Conservation (phyloP, 75 land plant genomes). For the Chamaecyparis obtusa region DNA sequence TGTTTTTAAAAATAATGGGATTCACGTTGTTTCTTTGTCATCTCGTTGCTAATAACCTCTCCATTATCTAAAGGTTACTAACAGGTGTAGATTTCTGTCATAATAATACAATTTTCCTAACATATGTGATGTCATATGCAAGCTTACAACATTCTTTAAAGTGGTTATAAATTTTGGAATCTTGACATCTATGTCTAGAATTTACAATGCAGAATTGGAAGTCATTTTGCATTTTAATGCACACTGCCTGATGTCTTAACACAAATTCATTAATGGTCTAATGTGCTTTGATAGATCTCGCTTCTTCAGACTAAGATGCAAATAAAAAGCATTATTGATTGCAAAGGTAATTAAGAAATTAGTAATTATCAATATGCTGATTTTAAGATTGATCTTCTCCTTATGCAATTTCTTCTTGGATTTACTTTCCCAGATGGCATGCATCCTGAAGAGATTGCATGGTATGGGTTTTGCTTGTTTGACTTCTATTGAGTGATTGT, state of each 20-base stretch:
- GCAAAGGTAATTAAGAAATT: not conserved
- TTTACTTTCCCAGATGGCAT: not conserved
- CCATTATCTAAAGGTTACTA: not conserved
- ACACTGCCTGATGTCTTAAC: not conserved
- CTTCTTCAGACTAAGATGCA: not conserved
- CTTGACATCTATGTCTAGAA: not conserved
- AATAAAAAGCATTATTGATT: not conserved
- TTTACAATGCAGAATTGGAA: not conserved
- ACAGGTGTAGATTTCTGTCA: not conserved
- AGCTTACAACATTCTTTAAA: not conserved
- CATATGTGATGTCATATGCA: not conserved
- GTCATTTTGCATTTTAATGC: not conserved
- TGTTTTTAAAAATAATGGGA: too few relatives aligned
- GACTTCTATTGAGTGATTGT: not conserved
- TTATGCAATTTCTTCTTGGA: conserved; percentile 1
- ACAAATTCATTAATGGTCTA: not conserved
- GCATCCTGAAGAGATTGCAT: not conserved
- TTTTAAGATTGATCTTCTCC: not conserved
- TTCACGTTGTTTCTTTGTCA: too few relatives aligned
- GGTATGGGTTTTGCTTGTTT: not conserved
- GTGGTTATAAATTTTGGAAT: too few relatives aligned
- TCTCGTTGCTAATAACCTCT: not conserved
- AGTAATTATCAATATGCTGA: not conserved
- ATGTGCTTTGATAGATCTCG: not conserved
- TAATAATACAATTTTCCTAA: not conserved